Conservation (phyloP, 768 basidiomycete species). For the Gautieria morchelliformis region DNA sequence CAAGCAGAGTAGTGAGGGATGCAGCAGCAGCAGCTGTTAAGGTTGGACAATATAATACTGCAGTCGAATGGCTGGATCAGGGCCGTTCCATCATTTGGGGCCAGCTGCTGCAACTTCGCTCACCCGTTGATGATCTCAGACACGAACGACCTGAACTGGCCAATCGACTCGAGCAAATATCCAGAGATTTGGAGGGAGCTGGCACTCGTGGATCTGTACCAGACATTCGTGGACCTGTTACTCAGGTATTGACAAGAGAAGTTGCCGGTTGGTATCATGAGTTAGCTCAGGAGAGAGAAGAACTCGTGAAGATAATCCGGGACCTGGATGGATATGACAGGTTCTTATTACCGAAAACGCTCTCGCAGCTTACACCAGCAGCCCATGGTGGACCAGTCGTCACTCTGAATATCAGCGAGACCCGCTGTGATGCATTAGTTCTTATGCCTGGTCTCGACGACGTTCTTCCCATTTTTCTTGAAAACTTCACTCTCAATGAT, state of each 20-base stretch:
- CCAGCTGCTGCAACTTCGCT: constrained; percentile 12
- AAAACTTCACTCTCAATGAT: not conserved
- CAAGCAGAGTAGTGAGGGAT: not conserved
- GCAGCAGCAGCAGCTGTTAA: not conserved
- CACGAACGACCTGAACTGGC: constrained; percentile 3
- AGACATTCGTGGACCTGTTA: not conserved
- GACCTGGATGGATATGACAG: not conserved
- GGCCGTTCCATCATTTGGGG: constrained; percentile 16
- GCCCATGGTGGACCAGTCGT: not conserved
- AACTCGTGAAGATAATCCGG: not conserved
- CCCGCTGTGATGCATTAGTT: not conserved
- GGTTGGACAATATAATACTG: not conserved
- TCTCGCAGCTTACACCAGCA: not conserved
- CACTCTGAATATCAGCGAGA: not conserved
- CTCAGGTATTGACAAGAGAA: not conserved
- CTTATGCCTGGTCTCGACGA: not conserved
- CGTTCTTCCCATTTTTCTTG: not conserved
- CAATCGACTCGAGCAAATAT: constrained; percentile 3
- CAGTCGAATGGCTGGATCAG: constrained; percentile 10
- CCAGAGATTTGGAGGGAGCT: constrained; percentile 5
- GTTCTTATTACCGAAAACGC: not conserved
- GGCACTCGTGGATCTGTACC: not conserved
- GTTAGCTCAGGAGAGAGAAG: not conserved
- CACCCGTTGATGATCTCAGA: constrained; percentile 10
- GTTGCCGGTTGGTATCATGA: not conserved